Evolutionary conservation across 2,329 filamentous ascomycete species (phyloP), one percentile per base, ranked within the genome.

Genomic region (Basipetospora sp.): DNA sequence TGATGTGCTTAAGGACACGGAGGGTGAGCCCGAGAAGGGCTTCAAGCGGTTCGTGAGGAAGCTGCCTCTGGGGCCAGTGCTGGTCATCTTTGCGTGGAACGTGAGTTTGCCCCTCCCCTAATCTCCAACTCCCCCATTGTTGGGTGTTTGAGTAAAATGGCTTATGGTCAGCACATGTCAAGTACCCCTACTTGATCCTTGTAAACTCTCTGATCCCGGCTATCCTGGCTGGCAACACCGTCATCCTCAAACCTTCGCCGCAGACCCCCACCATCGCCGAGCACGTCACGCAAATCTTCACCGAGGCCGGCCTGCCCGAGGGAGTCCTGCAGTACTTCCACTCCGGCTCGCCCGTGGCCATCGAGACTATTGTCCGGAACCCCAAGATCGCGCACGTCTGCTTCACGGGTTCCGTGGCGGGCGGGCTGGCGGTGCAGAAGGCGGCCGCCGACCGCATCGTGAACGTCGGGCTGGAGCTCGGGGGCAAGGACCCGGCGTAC

Each of bases 71-170:
- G 88, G 88, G 1, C 85, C 86, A 9, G 81, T 90, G 13, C 68
- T 96, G 42, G 71, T 94, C 46, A 74, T 96, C 43, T 94, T 94
- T 59, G 81, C 88, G 1, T 96, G 88, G 88, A 96, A 96, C 62
- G 86, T 90, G 60, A 62, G 84, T 58, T 37, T 25, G 38, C 30
- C 32, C 18, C 15, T 14, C 19, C 8, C n/a, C n/a, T n/a, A n/a
- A 34, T 15, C 8, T 3, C 16, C 3, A 10, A 5, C 3, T 13
- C 20, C 17, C 33, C 13, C 20, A 10, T 10, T 30, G n/a, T 26
- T n/a, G 8, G 15, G 2, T 3, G 15, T 13, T 3, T 35, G 32
- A 19, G 19, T 11, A 13, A 22, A 35, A 11, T n/a, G n/a, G n/a
- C n/a, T n/a, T n/a, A n/a, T n/a, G n/a, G n/a, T n/a, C n/a, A n/a